Evolutionary conservation across 495 filamentous ascomycete genomes (phyloP).

Genomic region (Penicillium steckii): DNA sequence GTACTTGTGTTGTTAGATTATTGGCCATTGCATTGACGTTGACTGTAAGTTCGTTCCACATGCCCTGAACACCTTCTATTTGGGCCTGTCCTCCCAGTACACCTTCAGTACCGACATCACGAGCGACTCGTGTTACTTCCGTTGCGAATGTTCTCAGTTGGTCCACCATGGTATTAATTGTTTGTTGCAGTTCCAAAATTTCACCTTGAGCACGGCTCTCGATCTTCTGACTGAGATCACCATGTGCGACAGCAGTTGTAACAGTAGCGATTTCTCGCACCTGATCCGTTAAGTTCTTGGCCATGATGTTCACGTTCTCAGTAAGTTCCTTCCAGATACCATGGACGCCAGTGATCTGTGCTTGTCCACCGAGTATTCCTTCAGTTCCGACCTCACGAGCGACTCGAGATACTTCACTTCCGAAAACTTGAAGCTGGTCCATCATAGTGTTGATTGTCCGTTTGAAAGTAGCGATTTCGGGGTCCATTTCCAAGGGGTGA

Average conservation of each 20-base stretch:
- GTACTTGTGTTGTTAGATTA: constrained; percentile 95
- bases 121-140: constrained; percentile 92
- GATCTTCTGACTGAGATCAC: constrained; percentile 95
- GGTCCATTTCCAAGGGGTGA: constrained; percentile 95
- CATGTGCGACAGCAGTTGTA: constrained; percentile 93
- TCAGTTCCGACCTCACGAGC: constrained; percentile 97
- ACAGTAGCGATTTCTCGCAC: constrained; percentile 97
- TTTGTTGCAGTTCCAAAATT: constrained; percentile 94
- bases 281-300: constrained; percentile 77
- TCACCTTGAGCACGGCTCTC: constrained; percentile 92
- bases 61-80: constrained; percentile 81
- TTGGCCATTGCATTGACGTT: constrained; percentile 99
- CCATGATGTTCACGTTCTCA: constrained; percentile 98
- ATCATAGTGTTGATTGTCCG: constrained; percentile 97
- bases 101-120: constrained; percentile 97
- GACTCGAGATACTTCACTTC: constrained; percentile 93
- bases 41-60: constrained; percentile 96
- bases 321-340: constrained; percentile 99
- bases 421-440: constrained; percentile 96
- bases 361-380: constrained; percentile 94
- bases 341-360: constrained; percentile 89
- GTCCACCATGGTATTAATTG: constrained; percentile 99
- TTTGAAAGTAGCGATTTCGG: constrained; percentile 99
- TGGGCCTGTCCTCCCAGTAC: constrained; percentile 95
- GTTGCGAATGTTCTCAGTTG: constrained; percentile 96